Base-by-base conservation (phyloP, 2,329 filamentous ascomycete species). In the Neofusicoccum kwambonambiense region DNA sequence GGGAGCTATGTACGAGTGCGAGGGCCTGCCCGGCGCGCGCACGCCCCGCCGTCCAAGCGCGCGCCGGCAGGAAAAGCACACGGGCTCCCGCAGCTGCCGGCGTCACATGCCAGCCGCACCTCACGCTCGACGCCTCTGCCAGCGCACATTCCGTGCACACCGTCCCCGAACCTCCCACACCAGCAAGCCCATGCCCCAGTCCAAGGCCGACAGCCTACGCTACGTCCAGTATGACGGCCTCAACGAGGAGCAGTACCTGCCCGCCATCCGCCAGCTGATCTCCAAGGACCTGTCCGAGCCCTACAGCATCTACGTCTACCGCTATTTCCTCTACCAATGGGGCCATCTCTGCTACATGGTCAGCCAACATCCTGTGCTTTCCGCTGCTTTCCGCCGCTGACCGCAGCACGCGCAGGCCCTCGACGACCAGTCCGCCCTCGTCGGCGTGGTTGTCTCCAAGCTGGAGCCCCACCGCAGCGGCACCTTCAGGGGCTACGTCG, bases 221-320 rank as follows among this genome's bases (percentile, higher is more conserved):
- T 89, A 89, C 74, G 75, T 86, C 66, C 85, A 85, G 70, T 90
- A 89, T 74, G 82, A 87, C 67, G 76, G 77, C 63, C 75, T 81
- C 57, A 85, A 86, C 69, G 88, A 90, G 73, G 83, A 84, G 61
- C 79, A 81, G 64, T 89, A 95, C 75, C 87, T 99, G 47, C 88
- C 93, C 41, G 88, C 92, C 47, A 97, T 99, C 78, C 89, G 94
- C 64, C 89, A 93, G 65, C 81, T 99, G 74, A 99, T 99, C 73
- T 95, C 93, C 50, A 96, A 94, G 73, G 95, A 98, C 75, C 85
- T 99, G 57, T 98, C 94, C 70, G 95, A 99, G 78, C 95, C 95
- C 1, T 99, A 99, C 78, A 98, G 94, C 79, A 98, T 99, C 76
- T 99, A 99, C 81, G 95, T 99, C 65, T 99, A 98, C 78, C 89